Conservation (phyloP, 2,329 filamentous ascomycete species). For the Dactylella cylindrospora region DNA sequence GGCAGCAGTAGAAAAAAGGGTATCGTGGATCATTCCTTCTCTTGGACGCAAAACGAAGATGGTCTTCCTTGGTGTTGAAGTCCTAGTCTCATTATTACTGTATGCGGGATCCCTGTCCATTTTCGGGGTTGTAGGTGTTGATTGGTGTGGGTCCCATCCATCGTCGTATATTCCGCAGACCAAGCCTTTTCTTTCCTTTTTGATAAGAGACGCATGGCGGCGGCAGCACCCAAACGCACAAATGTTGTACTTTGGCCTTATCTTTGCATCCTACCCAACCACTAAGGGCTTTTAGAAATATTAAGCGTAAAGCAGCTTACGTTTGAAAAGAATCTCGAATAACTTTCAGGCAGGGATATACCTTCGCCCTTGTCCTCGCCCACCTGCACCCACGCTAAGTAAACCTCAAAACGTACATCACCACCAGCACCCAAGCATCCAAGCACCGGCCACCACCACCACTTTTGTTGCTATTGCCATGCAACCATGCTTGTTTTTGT, state of each 20-base stretch:
- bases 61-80: slow-evolving; percentile 25
- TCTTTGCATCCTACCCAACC: too few species aligned
- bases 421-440: too few species aligned
- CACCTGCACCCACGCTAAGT: slow-evolving; percentile 38
- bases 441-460: too few species aligned
- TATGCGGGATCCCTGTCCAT: slow-evolving; percentile 24
- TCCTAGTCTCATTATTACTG: slow-evolving; percentile 10
- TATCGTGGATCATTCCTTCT: slow-evolving; percentile 25
- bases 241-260: slow-evolving; percentile 38
- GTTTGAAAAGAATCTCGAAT: slow-evolving; percentile 26
- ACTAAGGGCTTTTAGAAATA: too few species aligned
- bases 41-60: slow-evolving; percentile 27
- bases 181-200: too few species aligned
- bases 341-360: slow-evolving; percentile 20
- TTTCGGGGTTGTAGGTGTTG: slow-evolving; percentile 29
- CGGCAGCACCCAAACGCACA: slow-evolving; percentile 39
- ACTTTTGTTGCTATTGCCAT: too few species aligned
- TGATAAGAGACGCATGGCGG: slow-evolving; percentile 36
- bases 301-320: slow-evolving; percentile 41
- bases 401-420: slow-evolving; percentile 11
- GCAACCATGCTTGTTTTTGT: too few species aligned
- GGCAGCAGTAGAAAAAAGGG: not conserved
- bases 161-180: too few species aligned
- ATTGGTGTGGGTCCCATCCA: not conserved
- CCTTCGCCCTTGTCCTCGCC: slow-evolving; percentile 12